phyloP scores from a whole-genome alignment of 805 yeast genomes.

The Cyberlindnera petersonii region DNA sequence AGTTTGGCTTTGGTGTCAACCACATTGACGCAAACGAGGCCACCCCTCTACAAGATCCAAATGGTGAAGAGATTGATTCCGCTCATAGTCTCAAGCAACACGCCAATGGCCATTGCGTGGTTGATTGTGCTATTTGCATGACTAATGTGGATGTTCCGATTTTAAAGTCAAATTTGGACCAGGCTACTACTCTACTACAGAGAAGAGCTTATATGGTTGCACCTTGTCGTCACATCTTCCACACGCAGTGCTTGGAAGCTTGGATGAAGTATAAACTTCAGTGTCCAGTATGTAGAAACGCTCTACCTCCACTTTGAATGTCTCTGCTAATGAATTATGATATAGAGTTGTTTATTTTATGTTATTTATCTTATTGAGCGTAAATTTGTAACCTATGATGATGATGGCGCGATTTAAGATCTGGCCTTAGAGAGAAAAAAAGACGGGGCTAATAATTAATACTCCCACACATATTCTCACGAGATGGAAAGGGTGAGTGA shows the following conservation, averaged over 20 bases:
- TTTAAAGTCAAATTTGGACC: conserved; percentile 25
- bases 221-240: conserved; percentile 90
- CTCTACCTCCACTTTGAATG: conserved; percentile 71
- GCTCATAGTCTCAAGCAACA: conserved; percentile 31
- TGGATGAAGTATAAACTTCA: conserved; percentile 94
- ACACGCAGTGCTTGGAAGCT: conserved; percentile 78
- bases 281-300: conserved; percentile 88
- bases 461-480: no score
- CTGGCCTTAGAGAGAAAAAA: no score
- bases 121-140: conserved; percentile 92
- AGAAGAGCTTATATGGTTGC: conserved; percentile 69
- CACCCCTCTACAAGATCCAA: conserved; percentile 14
- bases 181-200: conserved; percentile 21
- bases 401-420: no score
- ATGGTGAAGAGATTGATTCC: conserved; percentile 21
- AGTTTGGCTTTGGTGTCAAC: conserved; percentile 56
- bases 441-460: no score
- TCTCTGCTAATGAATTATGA: neutral
- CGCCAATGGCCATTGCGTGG: conserved; percentile 39
- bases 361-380: no score
- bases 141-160: conserved; percentile 61
- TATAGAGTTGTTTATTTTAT: no score
- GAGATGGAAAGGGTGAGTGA: no score
- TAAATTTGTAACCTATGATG: no score
- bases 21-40: conserved; percentile 25